Conservation (phyloP, 345 rosid genomes). For the Hibiscus tridactylites region DNA sequence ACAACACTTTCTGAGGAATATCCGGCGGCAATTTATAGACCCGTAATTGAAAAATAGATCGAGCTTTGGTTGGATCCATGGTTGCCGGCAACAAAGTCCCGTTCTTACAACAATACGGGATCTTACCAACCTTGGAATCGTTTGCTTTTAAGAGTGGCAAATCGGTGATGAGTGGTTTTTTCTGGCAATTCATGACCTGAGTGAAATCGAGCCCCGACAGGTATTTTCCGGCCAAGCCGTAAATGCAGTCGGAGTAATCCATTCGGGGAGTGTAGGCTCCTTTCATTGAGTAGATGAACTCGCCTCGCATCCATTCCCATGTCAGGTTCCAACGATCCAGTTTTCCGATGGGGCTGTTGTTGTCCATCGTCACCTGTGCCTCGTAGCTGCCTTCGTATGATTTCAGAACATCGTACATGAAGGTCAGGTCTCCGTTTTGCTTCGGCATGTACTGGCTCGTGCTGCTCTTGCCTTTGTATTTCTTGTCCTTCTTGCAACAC, state of each 20-base stretch:
- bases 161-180: constrained; percentile 61
- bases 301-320: constrained; percentile 91
- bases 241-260: constrained; percentile 52
- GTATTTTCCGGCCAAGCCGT: constrained; percentile 53
- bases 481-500: constrained; percentile 74
- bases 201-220: constrained; percentile 65
- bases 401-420: constrained; percentile 62
- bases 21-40: constrained; percentile 80
- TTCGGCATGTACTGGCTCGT: constrained; percentile 41
- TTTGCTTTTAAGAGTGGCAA: constrained; percentile 47
- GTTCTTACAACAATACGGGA: constrained; percentile 74
- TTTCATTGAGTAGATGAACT: constrained; percentile 68
- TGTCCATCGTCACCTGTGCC: constrained; percentile 87
- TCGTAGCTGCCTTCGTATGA: constrained; percentile 60
- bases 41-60: constrained; percentile 59
- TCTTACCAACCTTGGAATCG: constrained; percentile 51
- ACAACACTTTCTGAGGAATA: constrained; percentile 49
- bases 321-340: constrained; percentile 92
- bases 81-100: constrained; percentile 57
- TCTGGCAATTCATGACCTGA: constrained; percentile 54
- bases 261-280: constrained; percentile 69
- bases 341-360: constrained; percentile 58
- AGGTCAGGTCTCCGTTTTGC: constrained; percentile 53
- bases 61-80: constrained; percentile 56
- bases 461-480: constrained; percentile 34